Conservation (phyloP, 306 rosid genomes). For the Rosa persica region DNA sequence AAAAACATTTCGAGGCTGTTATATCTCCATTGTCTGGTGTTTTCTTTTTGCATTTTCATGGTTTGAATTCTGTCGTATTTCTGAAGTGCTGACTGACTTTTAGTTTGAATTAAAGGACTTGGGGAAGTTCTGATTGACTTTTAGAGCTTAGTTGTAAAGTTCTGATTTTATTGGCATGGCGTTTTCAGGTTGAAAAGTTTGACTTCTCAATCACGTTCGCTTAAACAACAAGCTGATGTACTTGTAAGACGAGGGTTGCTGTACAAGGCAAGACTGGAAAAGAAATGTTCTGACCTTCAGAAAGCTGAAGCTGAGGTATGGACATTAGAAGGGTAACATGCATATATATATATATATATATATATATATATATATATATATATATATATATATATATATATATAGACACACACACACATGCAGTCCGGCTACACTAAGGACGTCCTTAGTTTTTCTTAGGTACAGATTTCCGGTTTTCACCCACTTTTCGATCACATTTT, state of each 20-base stretch:
- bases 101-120: neutral
- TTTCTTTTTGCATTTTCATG: neutral
- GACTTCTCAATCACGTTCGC: constrained; percentile 49
- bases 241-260: constrained; percentile 51
- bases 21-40: neutral
- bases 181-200: constrained; percentile 62
- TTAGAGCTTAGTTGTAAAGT: neutral
- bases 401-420: no score
- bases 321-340: neutral
- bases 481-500: no score
- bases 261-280: constrained; percentile 62
- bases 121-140: neutral
- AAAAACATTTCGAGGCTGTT: neutral
- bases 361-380: no score
- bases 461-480: no score
- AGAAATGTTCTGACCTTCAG: constrained; percentile 63
- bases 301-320: constrained; percentile 92
- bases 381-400: no score
- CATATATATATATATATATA: neutral
- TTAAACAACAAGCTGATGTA: constrained; percentile 45
- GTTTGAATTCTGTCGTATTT: neutral
- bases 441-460: no score
- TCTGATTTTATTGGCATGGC: neutral
- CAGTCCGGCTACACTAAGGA: no score
- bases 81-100: neutral